These are phyloP conservation scores for Pythium periplocum DNA, from an alignment of 352 stramenopile species.

Conservation along the genomic window DNA sequence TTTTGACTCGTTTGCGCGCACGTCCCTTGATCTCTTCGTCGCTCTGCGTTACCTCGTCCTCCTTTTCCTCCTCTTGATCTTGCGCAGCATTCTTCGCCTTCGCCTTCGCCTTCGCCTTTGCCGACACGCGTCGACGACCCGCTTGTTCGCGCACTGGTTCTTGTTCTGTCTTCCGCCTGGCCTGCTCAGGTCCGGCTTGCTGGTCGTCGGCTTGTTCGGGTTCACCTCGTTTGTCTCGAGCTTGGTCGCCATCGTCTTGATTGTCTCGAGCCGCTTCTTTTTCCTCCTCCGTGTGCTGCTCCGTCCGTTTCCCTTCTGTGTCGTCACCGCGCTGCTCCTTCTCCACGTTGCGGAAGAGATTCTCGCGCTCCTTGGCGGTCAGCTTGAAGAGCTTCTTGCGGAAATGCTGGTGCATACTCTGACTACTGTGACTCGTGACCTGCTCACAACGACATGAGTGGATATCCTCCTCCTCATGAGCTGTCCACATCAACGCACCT, in stretches of 20 bases:
- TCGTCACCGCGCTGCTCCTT: no score
- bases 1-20: slow-evolving; percentile 4
- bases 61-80: neutral
- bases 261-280: no score
- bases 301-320: no score
- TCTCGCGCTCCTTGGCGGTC: slow-evolving; percentile 24
- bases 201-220: no score
- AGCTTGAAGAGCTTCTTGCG: slow-evolving; percentile 34
- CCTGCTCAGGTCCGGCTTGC: neutral
- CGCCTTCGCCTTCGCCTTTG: neutral
- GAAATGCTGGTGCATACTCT: slow-evolving; percentile 58
- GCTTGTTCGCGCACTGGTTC: neutral
- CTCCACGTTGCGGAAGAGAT: neutral
- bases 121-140: neutral
- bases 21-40: slow-evolving; percentile 14
- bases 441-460: slow-evolving; percentile 3
- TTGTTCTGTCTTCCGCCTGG: neutral
- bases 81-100: neutral
- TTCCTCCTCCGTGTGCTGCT: no score
- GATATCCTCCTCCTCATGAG: neutral
- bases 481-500: slow-evolving; percentile 4
- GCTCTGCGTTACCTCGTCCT: slow-evolving; percentile 1
- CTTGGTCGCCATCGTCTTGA: no score
- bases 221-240: no score
- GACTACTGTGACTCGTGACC: slow-evolving; percentile 27